These are phyloP conservation scores for Obelidium mucronatum DNA, from an alignment of 192 early-diverging fungal genomes.

Conservation along the genomic window DNA sequence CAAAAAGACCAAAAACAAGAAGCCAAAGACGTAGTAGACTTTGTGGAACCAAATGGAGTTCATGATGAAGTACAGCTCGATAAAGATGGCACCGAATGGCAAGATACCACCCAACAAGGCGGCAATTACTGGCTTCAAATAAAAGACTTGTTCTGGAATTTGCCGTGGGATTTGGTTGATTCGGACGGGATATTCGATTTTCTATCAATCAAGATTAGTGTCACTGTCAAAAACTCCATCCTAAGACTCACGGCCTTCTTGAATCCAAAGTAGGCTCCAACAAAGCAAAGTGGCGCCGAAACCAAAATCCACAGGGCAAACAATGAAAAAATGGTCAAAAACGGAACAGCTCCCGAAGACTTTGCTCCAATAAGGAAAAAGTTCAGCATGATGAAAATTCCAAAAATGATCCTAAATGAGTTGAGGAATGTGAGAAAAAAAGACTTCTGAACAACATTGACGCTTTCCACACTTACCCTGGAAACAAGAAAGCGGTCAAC, in stretches of 20 bases:
- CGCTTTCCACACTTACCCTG: constrained; percentile 74
- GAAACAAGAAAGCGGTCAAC: constrained; percentile 83
- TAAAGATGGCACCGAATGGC: constrained; percentile 73
- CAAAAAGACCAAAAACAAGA: constrained; percentile 62
- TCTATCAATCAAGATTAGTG: constrained; percentile 24
- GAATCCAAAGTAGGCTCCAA: constrained; percentile 90
- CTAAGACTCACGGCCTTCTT: constrained; percentile 55
- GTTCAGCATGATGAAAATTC: constrained; percentile 76
- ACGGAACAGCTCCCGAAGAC: constrained; percentile 91
- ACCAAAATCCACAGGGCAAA: constrained; percentile 82
- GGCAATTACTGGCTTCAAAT: constrained; percentile 65
- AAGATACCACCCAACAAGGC: constrained; percentile 72
- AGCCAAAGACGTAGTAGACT: constrained; percentile 69
- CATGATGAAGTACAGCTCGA: constrained; percentile 70
- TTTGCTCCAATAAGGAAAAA: constrained; percentile 85
- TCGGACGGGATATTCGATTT: constrained; percentile 85
- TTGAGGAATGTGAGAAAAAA: neutral
- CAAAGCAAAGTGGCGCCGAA: constrained; percentile 78
- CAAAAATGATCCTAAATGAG: constrained; percentile 56
- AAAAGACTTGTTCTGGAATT: constrained; percentile 79
- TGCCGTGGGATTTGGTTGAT: constrained; percentile 93
- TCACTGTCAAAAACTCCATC: neutral
- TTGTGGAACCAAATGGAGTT: constrained; percentile 62
- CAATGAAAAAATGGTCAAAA: constrained; percentile 83
- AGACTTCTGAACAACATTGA: neutral